Evolutionary conservation across 371 early-diverging fungal genomes (phyloP).

Genomic region (Rhizopus microsporus): DNA sequence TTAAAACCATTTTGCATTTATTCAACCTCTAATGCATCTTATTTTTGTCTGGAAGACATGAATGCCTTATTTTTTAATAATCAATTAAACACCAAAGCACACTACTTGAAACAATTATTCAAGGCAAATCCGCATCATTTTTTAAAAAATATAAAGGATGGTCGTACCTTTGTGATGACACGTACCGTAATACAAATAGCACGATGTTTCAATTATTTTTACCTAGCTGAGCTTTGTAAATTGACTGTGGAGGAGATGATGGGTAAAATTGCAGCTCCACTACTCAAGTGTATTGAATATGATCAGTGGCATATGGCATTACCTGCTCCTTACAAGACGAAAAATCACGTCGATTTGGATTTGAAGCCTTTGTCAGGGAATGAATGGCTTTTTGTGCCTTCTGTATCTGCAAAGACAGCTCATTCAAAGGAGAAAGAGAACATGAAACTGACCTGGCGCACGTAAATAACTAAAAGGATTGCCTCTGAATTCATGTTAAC

Average conservation of each 20-base stretch:
- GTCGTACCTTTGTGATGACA: conserved; percentile 20
- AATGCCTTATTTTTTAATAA: conserved; percentile 13
- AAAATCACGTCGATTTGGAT: conserved; percentile 2
- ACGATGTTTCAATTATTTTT: conserved; percentile 24
- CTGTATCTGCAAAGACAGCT: background rate
- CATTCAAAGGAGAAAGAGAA: background rate
- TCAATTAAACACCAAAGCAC: conserved; percentile 10
- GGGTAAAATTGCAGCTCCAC: conserved; percentile 31
- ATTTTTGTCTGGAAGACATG: conserved; percentile 29
- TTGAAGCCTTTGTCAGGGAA: conserved; percentile 15
- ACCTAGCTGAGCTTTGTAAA: conserved; percentile 40
- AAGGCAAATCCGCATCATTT: conserved; percentile 17
- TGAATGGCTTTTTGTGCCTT: conserved; percentile 14
- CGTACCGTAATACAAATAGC: conserved; percentile 28
- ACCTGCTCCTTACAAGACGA: background rate
- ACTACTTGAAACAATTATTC: conserved; percentile 11
- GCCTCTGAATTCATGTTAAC: background rate
- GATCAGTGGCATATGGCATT: conserved; percentile 12
- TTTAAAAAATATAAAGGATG: conserved; percentile 11
- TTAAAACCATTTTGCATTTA: conserved; percentile 19
- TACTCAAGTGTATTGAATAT: conserved; percentile 25
- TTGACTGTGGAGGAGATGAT: conserved; percentile 28
- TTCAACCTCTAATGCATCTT: conserved; percentile 5
- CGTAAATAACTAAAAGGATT: background rate
- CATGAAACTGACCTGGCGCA: background rate